Conservation (phyloP, 768 basidiomycete species). For the Rhodosporidiobolus sp. region DNA sequence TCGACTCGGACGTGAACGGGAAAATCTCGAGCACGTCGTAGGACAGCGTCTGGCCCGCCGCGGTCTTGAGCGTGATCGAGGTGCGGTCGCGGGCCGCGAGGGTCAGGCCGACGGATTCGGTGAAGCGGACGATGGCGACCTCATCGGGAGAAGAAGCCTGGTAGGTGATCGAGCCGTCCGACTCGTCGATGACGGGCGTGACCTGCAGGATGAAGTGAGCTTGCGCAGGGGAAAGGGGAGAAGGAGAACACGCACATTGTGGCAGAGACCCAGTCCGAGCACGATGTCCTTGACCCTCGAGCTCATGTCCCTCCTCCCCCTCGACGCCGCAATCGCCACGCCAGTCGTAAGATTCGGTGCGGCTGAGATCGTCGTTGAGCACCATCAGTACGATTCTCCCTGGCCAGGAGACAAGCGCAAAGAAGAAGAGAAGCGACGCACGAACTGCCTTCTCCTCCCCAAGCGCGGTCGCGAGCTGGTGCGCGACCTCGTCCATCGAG, state of each 20-base stretch:
- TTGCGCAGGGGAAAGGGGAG: neutral
- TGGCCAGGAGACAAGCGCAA: too few species aligned
- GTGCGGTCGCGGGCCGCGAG: slow-evolving; percentile 85
- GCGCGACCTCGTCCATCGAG: slow-evolving; percentile 97
- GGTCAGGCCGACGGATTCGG: slow-evolving; percentile 86
- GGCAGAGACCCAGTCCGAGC: slow-evolving; percentile 86
- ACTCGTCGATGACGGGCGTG: slow-evolving; percentile 80
- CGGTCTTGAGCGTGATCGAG: slow-evolving; percentile 76
- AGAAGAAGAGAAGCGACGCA: slow-evolving; percentile 45
- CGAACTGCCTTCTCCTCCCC: slow-evolving; percentile 63
- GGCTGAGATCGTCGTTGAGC: neutral
- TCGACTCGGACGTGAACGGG: slow-evolving; percentile 97
- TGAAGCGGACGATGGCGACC: slow-evolving; percentile 97
- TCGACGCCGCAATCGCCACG: slow-evolving; percentile 66
- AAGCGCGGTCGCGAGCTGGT: slow-evolving; percentile 83
- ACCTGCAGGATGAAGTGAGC: slow-evolving; percentile 59
- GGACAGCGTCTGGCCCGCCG: slow-evolving; percentile 60
- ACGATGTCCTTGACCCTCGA: slow-evolving; percentile 89
- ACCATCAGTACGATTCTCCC: too few species aligned
- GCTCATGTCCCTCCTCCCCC: slow-evolving; percentile 91
- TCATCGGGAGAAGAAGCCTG: slow-evolving; percentile 99
- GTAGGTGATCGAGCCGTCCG: slow-evolving; percentile 91
- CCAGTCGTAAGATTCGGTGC: slow-evolving; percentile 60
- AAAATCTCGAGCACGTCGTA: slow-evolving; percentile 92
- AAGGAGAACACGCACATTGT: slow-evolving; percentile 65